phyloP scores from a whole-genome alignment of 441 rosid genomes.

The Mallotus repandus region DNA sequence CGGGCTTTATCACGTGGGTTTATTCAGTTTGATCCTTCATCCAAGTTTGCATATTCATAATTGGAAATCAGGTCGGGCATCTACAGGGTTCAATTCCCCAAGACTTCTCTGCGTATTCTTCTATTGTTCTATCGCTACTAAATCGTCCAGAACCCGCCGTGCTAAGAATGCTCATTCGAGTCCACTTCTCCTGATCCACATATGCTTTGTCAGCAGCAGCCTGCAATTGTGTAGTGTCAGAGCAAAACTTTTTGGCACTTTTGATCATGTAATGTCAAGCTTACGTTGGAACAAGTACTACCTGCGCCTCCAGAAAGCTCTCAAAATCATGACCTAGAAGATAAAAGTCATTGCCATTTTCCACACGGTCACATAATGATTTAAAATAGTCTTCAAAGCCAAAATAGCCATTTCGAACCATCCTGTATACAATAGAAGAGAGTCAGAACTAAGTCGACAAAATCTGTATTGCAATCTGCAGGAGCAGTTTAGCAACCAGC shows the following conservation, averaged over 20 bases:
- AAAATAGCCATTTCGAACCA: slow-evolving; percentile 51
- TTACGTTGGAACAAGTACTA: slow-evolving; percentile 7
- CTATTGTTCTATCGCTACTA: slow-evolving; percentile 50
- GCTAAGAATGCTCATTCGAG: slow-evolving; percentile 49
- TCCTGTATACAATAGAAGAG: slow-evolving; percentile 24
- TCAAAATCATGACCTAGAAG: slow-evolving; percentile 48
- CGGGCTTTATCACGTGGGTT: neutral
- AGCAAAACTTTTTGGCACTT: neutral
- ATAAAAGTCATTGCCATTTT: slow-evolving; percentile 37
- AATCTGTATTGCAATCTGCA: neutral
- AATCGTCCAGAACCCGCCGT: slow-evolving; percentile 51
- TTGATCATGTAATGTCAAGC: neutral
- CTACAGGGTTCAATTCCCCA: slow-evolving; percentile 50
- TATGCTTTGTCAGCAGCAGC: slow-evolving; percentile 53
- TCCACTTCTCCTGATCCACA: slow-evolving; percentile 49
- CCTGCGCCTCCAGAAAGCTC: slow-evolving; percentile 59
- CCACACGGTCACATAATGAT: slow-evolving; percentile 46
- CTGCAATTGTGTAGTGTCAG: slow-evolving; percentile 25
- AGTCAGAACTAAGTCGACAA: neutral
- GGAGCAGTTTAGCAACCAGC: neutral
- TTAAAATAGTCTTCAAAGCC: slow-evolving; percentile 43
- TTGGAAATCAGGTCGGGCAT: slow-evolving; percentile 34
- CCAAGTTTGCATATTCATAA: neutral
- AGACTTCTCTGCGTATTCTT: slow-evolving; percentile 45
- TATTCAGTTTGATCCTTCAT: neutral